phyloP scores from a whole-genome alignment of 805 yeast genomes.

The Diddensiella caesifluorescens region DNA sequence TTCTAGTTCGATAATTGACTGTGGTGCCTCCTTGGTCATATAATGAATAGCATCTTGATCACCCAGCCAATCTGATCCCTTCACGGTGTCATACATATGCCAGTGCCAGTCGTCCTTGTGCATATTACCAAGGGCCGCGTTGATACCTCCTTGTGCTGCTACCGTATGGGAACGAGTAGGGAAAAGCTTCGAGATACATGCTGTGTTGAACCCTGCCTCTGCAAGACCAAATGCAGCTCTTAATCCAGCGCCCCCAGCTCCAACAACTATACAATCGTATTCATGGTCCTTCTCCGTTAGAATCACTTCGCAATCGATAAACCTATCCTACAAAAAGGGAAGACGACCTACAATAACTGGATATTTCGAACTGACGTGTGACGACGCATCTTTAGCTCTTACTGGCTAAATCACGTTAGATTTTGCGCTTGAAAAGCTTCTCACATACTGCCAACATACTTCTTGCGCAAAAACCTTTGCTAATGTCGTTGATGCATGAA shows the following conservation, averaged over 20 bases:
- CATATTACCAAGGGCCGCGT: slow-evolving; percentile 98
- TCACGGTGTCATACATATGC: slow-evolving; percentile 99
- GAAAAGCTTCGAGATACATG: slow-evolving; percentile 93
- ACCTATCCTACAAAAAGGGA: neutral
- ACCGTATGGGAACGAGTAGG: slow-evolving; percentile 99
- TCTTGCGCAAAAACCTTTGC: slow-evolving; percentile 32
- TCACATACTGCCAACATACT: slow-evolving; percentile 17
- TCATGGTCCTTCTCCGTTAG: slow-evolving; percentile 82
- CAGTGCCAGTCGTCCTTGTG: slow-evolving; percentile 98
- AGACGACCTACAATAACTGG: slow-evolving; percentile 50
- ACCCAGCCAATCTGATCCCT: slow-evolving; percentile 99
- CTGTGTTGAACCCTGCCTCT: slow-evolving; percentile 94
- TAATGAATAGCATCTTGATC: slow-evolving; percentile 99
- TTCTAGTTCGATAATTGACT: slow-evolving; percentile 91
- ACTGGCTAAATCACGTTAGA: slow-evolving; percentile 25
- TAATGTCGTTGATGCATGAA: slow-evolving; percentile 29
- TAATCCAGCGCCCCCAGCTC: slow-evolving; percentile 99
- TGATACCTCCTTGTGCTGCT: slow-evolving; percentile 99
- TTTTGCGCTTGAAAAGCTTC: neutral
- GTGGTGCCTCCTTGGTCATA: slow-evolving; percentile 98
- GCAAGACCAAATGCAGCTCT: slow-evolving; percentile 98
- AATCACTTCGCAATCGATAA: neutral
- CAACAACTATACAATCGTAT: slow-evolving; percentile 95
- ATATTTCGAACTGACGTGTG: slow-evolving; percentile 61
- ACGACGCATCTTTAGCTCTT: slow-evolving; percentile 44